These are phyloP conservation scores for Alternaria infectoria DNA, from an alignment of 2,329 filamentous ascomycete species.

Conservation along the genomic window DNA sequence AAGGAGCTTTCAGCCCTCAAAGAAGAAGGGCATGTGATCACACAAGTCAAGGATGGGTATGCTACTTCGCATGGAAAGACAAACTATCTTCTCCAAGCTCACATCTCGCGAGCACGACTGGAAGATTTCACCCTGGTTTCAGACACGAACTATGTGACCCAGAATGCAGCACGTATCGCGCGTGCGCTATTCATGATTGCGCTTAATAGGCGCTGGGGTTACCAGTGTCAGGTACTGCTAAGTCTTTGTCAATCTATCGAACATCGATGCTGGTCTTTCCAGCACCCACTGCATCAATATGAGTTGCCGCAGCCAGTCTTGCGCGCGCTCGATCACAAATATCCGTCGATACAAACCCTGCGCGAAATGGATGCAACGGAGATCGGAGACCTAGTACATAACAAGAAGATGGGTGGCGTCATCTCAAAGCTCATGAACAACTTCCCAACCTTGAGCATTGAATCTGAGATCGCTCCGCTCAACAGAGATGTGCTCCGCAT, in stretches of 20 bases:
- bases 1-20: constrained; percentile 81
- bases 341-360: constrained; percentile 79
- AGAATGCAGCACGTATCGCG: constrained; percentile 94
- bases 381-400: constrained; percentile 90
- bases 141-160: constrained; percentile 91
- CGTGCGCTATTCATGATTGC: constrained; percentile 97
- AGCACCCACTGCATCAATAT: constrained; percentile 95
- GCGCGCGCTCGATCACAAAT: constrained; percentile 83
- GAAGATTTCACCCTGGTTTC: constrained; percentile 95
- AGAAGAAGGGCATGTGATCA: constrained; percentile 69
- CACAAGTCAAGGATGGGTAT: constrained; percentile 74
- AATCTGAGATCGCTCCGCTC: constrained; percentile 92
- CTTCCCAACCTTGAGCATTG: constrained; percentile 89
- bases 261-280: constrained; percentile 91
- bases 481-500: constrained; percentile 96
- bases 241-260: constrained; percentile 97
- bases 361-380: constrained; percentile 93
- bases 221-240: constrained; percentile 89
- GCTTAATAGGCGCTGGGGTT: constrained; percentile 91
- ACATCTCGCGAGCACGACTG: constrained; percentile 84
- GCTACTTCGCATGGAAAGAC: constrained; percentile 84
- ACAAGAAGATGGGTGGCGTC: constrained; percentile 82
- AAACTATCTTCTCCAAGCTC: constrained; percentile 91
- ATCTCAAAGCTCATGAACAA: constrained; percentile 83
- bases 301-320: constrained; percentile 85